A percentile compares a stretch with the other conserved stretches of the same genome.
Evolutionary conservation across 2,329 filamentous ascomycete species (phyloP).

Genomic region (Erysiphe pulchra): DNA sequence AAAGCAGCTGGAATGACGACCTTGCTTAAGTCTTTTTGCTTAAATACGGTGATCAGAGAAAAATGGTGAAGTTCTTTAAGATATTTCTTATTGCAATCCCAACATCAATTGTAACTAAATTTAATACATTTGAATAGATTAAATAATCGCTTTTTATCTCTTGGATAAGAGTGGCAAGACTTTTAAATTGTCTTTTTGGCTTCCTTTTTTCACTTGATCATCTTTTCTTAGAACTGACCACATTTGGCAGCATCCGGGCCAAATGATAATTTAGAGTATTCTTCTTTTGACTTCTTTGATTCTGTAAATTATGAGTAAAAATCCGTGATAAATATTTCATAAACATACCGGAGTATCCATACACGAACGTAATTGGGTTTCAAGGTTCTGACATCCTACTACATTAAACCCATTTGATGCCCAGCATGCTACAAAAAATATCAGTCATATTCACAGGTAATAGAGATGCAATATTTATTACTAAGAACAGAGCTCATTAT

Average conservation of each 20-base stretch:
- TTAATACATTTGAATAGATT: no score
- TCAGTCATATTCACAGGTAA: not conserved
- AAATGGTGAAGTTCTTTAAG: no score
- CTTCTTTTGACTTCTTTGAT: conserved; percentile 30
- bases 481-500: conserved; percentile 42
- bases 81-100: no score
- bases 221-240: conserved; percentile 46
- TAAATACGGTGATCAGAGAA: no score
- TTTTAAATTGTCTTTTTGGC: no score
- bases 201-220: conserved; percentile 6
- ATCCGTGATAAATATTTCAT: not conserved
- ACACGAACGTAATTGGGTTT: conserved; percentile 34
- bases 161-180: no score
- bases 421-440: conserved; percentile 41
- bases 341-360: conserved; percentile 56
- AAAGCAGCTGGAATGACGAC: no score
- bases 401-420: conserved; percentile 49
- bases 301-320: conserved; percentile 16
- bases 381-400: conserved; percentile 29
- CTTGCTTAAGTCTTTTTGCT: no score
- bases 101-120: no score
- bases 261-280: conserved; percentile 85
- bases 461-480: conserved; percentile 15
- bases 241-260: conserved; percentile 44
- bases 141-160: no score